Evolutionary conservation across 2,329 filamentous ascomycete species (phyloP), one percentile per base, ranked within the genome.

Genomic region (Pseudogymnoascus sp.): DNA sequence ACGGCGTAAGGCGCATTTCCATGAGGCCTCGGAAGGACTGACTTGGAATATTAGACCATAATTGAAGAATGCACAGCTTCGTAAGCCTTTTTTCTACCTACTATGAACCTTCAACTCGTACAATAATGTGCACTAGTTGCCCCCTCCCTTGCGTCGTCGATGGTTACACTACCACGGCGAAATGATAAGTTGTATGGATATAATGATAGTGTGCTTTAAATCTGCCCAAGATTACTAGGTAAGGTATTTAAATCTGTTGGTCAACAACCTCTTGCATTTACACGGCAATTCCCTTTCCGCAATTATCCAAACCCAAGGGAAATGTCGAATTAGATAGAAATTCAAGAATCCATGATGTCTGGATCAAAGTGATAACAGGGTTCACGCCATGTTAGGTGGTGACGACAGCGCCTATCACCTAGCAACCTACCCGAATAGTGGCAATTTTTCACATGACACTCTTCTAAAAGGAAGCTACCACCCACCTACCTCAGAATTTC

Each of bases 371-470:
- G 45, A 52, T 52, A 55, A 55, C 9, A 18, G 9, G 27, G 27
- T 18, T 10, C 10, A 5, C 8, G 27, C n/a, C 8, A 29, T 55
- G 45, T 6, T 9, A 33, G 8, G 27, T 29, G 45, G 45, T 55
- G 45, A n/a, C 45, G 27, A 55, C 45, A 55, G 40, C 45, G 45
- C 45, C n/a, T 55, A 55, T 55, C 45, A 48, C 6, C 42, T 8
- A 13, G 12, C 27, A 48, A 15, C 42, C 45, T 18, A 55, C 45
- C 45, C 45, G 27, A 55, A 55, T 55, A 55, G 27, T 55, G 45
- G n/a, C 45, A 55, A 55, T 33, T n/a, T 18, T 12, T 25, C 10
- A 31, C 27, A 52, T 8, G 2, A n/a, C 45, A 31, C 45, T 4
- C 45, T 12, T 18, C 45, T 55, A 55, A 55, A 55, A 55, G 27